Percentiles rank a stretch among this genome's conserved stretches.
Conservation (phyloP, 2,329 filamentous ascomycete genomes). For the Phialophora macrospora region DNA sequence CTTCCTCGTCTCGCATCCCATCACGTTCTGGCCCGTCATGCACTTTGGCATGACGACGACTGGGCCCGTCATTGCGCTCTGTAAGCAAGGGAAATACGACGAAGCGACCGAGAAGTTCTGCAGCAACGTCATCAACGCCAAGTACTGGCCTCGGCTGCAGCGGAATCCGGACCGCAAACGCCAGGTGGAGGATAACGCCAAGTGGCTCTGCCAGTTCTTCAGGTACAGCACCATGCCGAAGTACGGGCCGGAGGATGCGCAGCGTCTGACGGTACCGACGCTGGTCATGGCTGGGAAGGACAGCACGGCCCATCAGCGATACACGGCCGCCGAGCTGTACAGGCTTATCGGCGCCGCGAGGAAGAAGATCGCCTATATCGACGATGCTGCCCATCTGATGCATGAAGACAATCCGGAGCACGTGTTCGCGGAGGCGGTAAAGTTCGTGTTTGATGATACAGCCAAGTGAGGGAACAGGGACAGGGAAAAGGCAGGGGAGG, state of each 20-base stretch:
- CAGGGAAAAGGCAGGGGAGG: neutral
- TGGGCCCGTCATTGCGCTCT: conserved; percentile 12
- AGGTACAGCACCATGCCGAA: conserved; percentile 15
- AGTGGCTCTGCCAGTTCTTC: conserved; percentile 23
- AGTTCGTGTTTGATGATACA: conserved; percentile 18
- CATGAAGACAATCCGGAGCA: conserved; percentile 27
- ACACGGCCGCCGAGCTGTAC: conserved; percentile 21
- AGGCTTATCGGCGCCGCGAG: conserved; percentile 17
- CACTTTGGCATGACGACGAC: conserved; percentile 20
- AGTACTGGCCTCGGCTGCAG: conserved; percentile 21
- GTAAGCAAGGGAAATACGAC: conserved; percentile 20
- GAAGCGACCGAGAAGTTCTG: conserved; percentile 13
- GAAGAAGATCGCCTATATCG: conserved; percentile 23
- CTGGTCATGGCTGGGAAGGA: conserved; percentile 24
- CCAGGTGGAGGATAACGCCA: conserved; percentile 27
- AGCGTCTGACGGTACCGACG: conserved; percentile 18
- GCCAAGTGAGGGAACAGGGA: neutral
- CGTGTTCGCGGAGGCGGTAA: conserved; percentile 24
- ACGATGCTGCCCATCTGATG: conserved; percentile 25
- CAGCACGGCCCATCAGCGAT: conserved; percentile 22
- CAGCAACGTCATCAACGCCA: conserved; percentile 19
- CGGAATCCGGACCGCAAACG: conserved; percentile 19
- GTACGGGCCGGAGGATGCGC: conserved; percentile 13
- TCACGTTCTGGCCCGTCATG: conserved; percentile 30
- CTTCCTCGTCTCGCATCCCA: conserved; percentile 25